Conservation (phyloP, 2,329 filamentous ascomycete genomes). For the Phoma sp. region DNA sequence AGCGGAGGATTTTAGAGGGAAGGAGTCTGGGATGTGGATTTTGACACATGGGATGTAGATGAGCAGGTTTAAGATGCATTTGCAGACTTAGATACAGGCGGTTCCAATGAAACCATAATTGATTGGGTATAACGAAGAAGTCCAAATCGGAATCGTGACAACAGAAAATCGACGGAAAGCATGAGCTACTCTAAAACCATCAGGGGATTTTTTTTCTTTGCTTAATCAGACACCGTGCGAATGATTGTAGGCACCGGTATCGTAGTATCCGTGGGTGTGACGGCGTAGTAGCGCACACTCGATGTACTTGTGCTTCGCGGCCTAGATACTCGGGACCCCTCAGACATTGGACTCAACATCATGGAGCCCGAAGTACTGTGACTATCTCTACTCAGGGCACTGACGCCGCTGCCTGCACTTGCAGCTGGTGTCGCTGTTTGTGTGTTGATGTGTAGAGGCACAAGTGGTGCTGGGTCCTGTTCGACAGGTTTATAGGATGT, state of each 20-base stretch:
- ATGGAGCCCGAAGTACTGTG: slow-evolving; percentile 28
- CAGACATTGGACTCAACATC: slow-evolving; percentile 31
- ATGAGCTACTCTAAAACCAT: neutral
- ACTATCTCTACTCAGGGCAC: slow-evolving; percentile 24
- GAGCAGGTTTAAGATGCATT: neutral
- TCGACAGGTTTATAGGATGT: slow-evolving; percentile 25
- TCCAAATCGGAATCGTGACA: neutral
- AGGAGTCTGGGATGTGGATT: too few relatives aligned
- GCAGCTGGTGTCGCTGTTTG: slow-evolving; percentile 20
- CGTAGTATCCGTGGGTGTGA: slow-evolving; percentile 25
- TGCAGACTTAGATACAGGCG: neutral
- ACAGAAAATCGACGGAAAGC: neutral
- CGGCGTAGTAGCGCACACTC: slow-evolving; percentile 41
- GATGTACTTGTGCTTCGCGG: slow-evolving; percentile 38
- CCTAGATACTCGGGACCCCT: slow-evolving; percentile 23
- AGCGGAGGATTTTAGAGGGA: neutral
- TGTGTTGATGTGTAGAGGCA: slow-evolving; percentile 37
- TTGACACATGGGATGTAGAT: too few relatives aligned
- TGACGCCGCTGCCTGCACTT: slow-evolving; percentile 34
- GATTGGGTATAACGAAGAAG: slow-evolving; percentile 14
- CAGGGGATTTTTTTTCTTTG: neutral
- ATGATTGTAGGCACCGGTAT: slow-evolving; percentile 39
- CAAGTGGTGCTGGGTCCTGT: slow-evolving; percentile 32
- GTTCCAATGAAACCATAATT: neutral
- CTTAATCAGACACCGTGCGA: slow-evolving; percentile 33